These are phyloP conservation scores for Fraxinus nigra DNA, from an alignment of 305 asterid genomes.

Conservation along the genomic window DNA sequence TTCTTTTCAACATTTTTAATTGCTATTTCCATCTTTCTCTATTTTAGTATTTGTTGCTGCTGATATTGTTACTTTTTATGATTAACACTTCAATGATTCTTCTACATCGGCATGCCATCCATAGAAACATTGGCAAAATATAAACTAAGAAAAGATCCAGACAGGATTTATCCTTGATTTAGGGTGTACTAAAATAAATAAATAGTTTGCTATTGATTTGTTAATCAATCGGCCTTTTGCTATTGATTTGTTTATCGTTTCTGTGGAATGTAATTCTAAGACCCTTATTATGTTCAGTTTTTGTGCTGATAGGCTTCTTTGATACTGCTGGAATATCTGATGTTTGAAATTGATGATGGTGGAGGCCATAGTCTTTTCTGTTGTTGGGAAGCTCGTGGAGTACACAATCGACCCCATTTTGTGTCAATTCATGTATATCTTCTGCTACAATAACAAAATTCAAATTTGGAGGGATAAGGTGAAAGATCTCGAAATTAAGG, in stretches of 20 bases:
- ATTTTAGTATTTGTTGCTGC: too few species aligned
- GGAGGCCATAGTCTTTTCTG: not conserved
- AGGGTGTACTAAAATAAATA: too few species aligned
- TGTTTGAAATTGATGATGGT: constrained; percentile 2
- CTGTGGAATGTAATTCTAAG: not conserved
- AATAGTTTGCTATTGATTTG: not conserved
- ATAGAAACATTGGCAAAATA: too few species aligned
- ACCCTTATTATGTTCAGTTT: not conserved
- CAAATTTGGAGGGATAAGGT: constrained; percentile 8
- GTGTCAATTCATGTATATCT: constrained; percentile 18
- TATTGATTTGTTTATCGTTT: not conserved
- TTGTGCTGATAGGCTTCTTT: not conserved
- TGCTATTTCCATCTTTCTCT: too few species aligned
- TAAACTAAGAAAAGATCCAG: too few species aligned
- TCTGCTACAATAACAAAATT: constrained; percentile 17
- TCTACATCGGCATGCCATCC: too few species aligned
- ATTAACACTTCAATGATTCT: too few species aligned
- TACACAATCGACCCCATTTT: constrained; percentile 2
- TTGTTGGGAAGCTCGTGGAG: constrained; percentile 10
- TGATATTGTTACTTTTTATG: too few species aligned
- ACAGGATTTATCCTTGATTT: too few species aligned
- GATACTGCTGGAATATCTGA: not conserved
- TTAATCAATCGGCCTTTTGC: not conserved
- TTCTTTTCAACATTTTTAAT: too few species aligned
- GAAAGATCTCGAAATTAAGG: not conserved